Base-by-base conservation (phyloP, 352 stramenopile genomes). In the Elongisporangium anandrum region DNA sequence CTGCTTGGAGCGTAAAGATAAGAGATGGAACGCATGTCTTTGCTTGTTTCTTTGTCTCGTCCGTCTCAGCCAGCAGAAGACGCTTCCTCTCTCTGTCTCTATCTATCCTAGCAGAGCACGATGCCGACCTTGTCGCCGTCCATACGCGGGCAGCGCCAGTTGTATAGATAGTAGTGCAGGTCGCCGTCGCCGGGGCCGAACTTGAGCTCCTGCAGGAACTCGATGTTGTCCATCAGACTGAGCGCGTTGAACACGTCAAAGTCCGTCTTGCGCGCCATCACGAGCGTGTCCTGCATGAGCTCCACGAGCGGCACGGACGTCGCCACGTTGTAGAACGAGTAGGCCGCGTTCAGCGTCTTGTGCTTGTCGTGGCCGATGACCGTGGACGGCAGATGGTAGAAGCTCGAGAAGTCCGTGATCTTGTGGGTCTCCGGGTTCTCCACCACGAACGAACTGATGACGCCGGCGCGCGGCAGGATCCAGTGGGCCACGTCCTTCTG, bases 301-400 rank as follows among this genome's bases (percentile, higher is more conserved):
- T 84, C 24, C 16, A 57, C 56, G 16, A 92, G 72, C 41, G 74
- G 50, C 60, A 90, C 70, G 13, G 78, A 81, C 4, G 62, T 92
- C 10, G 79, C 80, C 13, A 88, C 74, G 59, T 99, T 99, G 84
- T 99, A 99, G 68, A 98, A 99, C 50, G 88, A 97, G 74, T 99
- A 99, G n/a, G 85, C 97, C 0, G 97, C 97, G 66, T 90, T 88
- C 20, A 99, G 80, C 49, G 82, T 96, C 39, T 90, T 87, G 82
- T 99, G 91, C 70, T 98, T 98, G 50, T 85, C 65, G 73, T 98
- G 83, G 49, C 91, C 87, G 34, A 99, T 90, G 59, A 99, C 92
- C 0, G 95, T 97, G 20, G 90, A 99, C 47, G 96, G 95, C 56
- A 99, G 69, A 70, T 99, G 96, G 81, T 99, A 99, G 66, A 98